Percentiles rank a stretch among this genome's conserved stretches.
Evolutionary conservation across 148 eudicot species (phyloP).

Genomic region (Amaranthus cruentus): DNA sequence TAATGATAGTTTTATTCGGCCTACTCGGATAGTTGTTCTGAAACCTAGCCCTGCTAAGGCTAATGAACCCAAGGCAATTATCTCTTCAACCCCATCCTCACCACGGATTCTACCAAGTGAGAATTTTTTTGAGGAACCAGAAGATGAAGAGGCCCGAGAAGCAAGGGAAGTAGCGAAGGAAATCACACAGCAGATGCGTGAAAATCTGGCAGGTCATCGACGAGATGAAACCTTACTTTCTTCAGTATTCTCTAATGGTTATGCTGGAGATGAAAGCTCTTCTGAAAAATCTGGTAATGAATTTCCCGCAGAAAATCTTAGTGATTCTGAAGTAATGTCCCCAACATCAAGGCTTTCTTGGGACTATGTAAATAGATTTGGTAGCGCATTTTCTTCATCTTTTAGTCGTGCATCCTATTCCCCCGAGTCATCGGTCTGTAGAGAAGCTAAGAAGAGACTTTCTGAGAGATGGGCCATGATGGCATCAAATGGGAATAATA

Average conservation of each 20-base stretch:
- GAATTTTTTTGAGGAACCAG: slow-evolving; percentile 34
- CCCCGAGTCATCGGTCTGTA: slow-evolving; percentile 85
- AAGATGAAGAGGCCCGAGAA: slow-evolving; percentile 52
- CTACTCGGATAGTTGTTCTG: slow-evolving; percentile 84
- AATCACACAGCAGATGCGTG: slow-evolving; percentile 60
- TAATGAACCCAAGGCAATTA: slow-evolving; percentile 41
- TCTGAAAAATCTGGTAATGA: slow-evolving; percentile 71
- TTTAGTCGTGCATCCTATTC: slow-evolving; percentile 76
- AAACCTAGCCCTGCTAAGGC: slow-evolving; percentile 65
- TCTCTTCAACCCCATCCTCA: slow-evolving; percentile 50
- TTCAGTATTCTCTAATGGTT: slow-evolving; percentile 76
- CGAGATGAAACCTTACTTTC: slow-evolving; percentile 70
- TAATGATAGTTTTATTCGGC: slow-evolving; percentile 52
- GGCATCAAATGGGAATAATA: slow-evolving; percentile 49
- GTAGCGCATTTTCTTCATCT: slow-evolving; percentile 60
- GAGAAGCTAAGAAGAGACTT: slow-evolving; percentile 95
- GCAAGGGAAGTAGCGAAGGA: slow-evolving; percentile 71
- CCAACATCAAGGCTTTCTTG: slow-evolving; percentile 85
- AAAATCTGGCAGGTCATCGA: slow-evolving; percentile 49
- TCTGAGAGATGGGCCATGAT: slow-evolving; percentile 98
- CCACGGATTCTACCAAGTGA: slow-evolving; percentile 42
- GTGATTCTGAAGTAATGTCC: slow-evolving; percentile 80
- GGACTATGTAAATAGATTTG: slow-evolving; percentile 69
- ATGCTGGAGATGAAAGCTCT: slow-evolving; percentile 86
- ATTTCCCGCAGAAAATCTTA: slow-evolving; percentile 49